Percentiles rank a stretch among this genome's conserved stretches.
Evolutionary conservation across 1,139 yeast genomes (phyloP).

Genomic region (Pichia sp.): DNA sequence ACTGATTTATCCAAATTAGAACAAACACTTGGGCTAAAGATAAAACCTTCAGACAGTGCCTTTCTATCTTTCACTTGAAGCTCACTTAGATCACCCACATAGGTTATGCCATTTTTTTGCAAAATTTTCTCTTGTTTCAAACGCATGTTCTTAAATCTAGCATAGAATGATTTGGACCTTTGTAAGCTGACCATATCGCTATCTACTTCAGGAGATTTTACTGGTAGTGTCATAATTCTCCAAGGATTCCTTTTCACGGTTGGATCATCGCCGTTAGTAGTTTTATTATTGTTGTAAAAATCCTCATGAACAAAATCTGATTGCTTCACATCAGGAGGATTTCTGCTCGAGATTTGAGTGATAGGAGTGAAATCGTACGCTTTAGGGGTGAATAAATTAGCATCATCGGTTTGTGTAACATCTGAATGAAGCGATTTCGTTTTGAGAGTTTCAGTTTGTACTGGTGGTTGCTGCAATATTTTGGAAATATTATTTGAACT

Average conservation of each 20-base stretch:
- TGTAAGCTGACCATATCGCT: neutral
- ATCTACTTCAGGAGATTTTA: neutral
- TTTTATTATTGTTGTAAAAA: neutral
- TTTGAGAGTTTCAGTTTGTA: neutral
- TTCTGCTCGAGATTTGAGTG: neutral
- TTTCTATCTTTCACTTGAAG: conserved; percentile 2
- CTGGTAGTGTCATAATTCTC: neutral
- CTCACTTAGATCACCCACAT: conserved; percentile 12
- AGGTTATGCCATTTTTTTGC: conserved; percentile 17
- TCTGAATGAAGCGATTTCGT: conserved; percentile 1
- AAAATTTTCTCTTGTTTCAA: conserved; percentile 19
- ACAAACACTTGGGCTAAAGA: conserved; percentile 20
- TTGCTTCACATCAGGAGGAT: neutral
- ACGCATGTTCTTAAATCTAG: conserved; percentile 19
- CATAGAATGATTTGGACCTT: conserved; percentile 21
- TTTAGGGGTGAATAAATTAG: conserved; percentile 1
- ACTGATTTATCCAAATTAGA: conserved; percentile 9
- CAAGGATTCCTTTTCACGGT: neutral
- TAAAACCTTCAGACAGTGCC: conserved; percentile 2
- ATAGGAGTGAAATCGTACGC: conserved; percentile 1
- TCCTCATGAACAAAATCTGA: neutral
- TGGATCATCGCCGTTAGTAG: neutral
- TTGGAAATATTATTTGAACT: neutral
- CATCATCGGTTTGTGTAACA: neutral
- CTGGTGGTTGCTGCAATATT: neutral